Base-by-base conservation (phyloP, 306 rosid species). In the Hylodesmum podocarpum region DNA sequence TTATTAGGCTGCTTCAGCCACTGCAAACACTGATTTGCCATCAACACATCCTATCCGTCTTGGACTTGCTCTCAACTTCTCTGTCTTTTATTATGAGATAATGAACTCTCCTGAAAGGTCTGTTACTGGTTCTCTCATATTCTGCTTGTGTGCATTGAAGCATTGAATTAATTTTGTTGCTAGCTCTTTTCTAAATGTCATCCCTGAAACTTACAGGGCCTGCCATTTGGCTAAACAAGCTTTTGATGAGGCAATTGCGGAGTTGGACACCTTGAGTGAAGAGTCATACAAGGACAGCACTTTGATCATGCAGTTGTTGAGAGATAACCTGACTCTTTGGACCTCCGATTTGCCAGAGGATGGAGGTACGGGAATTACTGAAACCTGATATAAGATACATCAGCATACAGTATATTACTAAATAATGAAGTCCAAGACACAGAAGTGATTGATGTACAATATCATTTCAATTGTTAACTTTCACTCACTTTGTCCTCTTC, bases 181-280 rank as follows among this genome's bases (percentile, higher is more conserved):
- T 25, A 37, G 58, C 50, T 62, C 29, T 82, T 83, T 66, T 77
- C 65, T 80, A 46, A 39, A 55, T 58, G 34, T 70, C 79, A 29
- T 66, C 61, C 24, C 62, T 76, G 27, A 80, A 80, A 82, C 70
- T 75, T 87, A 55, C 81, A 94, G 98, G 93, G 98, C 98, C 69
- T 94, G 98, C 78, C 97, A 94, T 86, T 88, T 94, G 90, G 98
- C 98, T 71, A 94, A 94, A 83, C 98, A 94, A 84, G 98, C 98
- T 28, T 94, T 94, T 27, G 98, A 94, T 65, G 98, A 94, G 89
- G 98, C 98, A 64, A 94, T 94, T 80, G 97, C 98, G 0, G 98
- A 94, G 86, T 89, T 94, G 91, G 98, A 94, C 80, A 90, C 98
- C 67, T 80, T 94, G 91, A 94, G 98, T 82, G 98, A 94, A 84